Base-by-base conservation (phyloP, 1,284 basidiomycete genomes). In the Tremellales sp. region DNA sequence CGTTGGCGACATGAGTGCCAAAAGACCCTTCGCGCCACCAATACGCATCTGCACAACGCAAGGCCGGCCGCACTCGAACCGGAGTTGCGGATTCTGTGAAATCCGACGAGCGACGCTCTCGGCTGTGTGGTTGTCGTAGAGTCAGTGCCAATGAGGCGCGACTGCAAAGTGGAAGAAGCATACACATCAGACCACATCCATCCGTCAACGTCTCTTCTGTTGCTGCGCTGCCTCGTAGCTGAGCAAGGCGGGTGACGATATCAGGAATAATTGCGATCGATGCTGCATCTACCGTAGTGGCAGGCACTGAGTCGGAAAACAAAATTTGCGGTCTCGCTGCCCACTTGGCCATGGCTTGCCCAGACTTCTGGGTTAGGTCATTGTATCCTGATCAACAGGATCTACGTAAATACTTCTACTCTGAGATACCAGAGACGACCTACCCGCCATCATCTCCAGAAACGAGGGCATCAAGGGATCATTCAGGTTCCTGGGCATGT, bases 291-390 rank as follows among this genome's bases (percentile, higher is more conserved):
- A 66, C 51, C 2, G 5, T 25, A 1, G 47, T 12, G 0, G 49
- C 59, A 0, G 67, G 65, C 5, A 65, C 51, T 3, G 63, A 58
- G 38, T 70, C 67, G 4, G 64, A 63, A 19, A 66, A 57, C 4
- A 62, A 32, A 12, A 68, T 53, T 44, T 68, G 61, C 2, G 53
- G 52, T 31, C 65, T 48, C 8, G 64, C 58, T 1, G 63, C 61
- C 65, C 65, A 70, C 63, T 69, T 69, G 2, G 67, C 67, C 56
- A 70, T 61, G 1, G 67, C 58, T 36, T 70, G 67, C 5, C 44
- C 45, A 0, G 60, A 57, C 35, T 65, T 66, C 6, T 51, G 46
- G 1, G 29, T n/a, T n/a, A 66, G 44, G 31, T 52, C 42, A 35
- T 70, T 70, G 48, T 53, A 66, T 19, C 49, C 63, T 66, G 26